Evolutionary conservation across 2,329 filamentous ascomycete genomes (phyloP), one percentile per base, ranked within the genome.

Genomic region (Chrysoporthe cubensis): DNA sequence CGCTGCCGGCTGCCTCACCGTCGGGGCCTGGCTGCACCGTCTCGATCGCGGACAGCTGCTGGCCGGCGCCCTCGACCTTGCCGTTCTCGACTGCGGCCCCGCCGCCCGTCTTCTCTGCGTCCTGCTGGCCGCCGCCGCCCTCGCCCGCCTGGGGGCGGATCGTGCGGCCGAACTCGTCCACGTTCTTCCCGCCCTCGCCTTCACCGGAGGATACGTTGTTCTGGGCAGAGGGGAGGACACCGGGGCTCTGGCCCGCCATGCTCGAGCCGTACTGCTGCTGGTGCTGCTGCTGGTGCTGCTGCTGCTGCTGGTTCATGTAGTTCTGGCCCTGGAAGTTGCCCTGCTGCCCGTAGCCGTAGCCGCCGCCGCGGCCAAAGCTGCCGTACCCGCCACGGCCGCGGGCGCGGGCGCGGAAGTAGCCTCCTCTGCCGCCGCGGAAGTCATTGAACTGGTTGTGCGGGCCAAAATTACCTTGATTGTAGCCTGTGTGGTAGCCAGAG

Each of bases 381-480:
- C 66, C 79, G 73, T 82, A 83, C 69, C 84, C 85, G 66, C 87
- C 88, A 74, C 88, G 87, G 67, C 86, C 79, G 71, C 79, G 80
- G 74, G 60, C 69, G 16, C 84, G 86, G 72, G 85, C 87, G 68
- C 88, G 88, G 72, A 90, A 87, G 72, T 89, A 88, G 72, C 90
- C 90, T 14, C 75, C 90, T 85, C 88, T 88, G 83, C 88, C 81
- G 76, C 83, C 84, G 76, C 85, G 89, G 83, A 91, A 93, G 83
- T 93, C 91, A 90, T 92, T 92, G 87, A 88, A 90, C 80, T 90
- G 81, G 82, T 88, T 88, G 81, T 91, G 63, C 80, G 89, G 88
- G 81, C 89, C 89, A 88, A 91, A 94, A 87, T 93, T 93, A 89
- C 90, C 91, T 88, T 90, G 88, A 87, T 89, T 91, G 87, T 85